These are phyloP conservation scores for Zymoseptoria pseudotritici DNA, from an alignment of 2,329 filamentous ascomycete genomes.

Conservation along the genomic window DNA sequence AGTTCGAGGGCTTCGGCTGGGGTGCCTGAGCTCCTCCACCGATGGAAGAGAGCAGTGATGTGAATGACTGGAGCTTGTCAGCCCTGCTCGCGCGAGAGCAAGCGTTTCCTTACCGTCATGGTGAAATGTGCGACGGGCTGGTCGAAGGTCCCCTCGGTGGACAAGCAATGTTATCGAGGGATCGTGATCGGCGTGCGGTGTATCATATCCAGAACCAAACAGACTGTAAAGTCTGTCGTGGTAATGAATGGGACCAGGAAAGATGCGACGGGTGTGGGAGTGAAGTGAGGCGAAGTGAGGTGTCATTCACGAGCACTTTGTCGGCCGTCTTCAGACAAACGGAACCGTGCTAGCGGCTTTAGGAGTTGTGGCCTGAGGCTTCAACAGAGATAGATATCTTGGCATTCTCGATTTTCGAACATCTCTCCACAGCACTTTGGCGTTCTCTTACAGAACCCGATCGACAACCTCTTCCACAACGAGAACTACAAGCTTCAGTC, in stretches of 20 bases:
- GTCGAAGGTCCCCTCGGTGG: neutral
- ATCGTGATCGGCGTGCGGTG: neutral
- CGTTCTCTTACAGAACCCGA: too few species aligned
- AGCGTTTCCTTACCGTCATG: neutral
- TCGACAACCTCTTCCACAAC: too few species aligned
- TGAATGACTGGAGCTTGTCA: constrained; percentile 22
- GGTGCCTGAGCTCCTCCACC: constrained; percentile 19
- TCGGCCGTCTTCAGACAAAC: too few species aligned
- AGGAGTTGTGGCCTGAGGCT: too few species aligned
- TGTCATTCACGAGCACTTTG: neutral
- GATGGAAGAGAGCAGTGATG: constrained; percentile 25
- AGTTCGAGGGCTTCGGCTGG: constrained; percentile 7
- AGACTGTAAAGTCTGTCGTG: neutral
- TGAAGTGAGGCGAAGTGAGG: neutral
- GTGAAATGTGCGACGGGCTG: neutral
- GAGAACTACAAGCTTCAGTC: constrained; percentile 97
- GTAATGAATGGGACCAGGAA: neutral
- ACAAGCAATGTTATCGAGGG: neutral
- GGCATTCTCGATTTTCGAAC: neutral
- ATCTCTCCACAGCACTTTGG: neutral
- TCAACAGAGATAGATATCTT: neutral
- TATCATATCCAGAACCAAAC: neutral
- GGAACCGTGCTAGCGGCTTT: too few species aligned
- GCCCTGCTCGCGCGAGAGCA: constrained; percentile 11
- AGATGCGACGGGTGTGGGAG: neutral